These are phyloP conservation scores for Podaxis pistillaris DNA, from an alignment of 768 basidiomycete genomes.

Conservation along the genomic window DNA sequence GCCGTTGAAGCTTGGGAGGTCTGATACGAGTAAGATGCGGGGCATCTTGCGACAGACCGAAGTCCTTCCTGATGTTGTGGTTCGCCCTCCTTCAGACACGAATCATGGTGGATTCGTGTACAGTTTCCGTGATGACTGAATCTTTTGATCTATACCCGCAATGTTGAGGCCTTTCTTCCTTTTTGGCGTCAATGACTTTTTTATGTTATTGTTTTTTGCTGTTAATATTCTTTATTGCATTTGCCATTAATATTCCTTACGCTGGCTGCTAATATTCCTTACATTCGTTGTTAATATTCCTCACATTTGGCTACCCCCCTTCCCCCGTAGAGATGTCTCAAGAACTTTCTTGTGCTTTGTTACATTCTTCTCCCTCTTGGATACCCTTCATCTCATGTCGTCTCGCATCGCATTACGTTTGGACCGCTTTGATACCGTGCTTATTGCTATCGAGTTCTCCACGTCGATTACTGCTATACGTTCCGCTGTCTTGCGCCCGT, in stretches of 20 bases:
- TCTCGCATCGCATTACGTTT: slow-evolving; percentile 12
- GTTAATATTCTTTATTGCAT: background rate
- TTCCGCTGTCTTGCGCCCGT: slow-evolving; percentile 2
- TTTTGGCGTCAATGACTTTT: slow-evolving; percentile 4
- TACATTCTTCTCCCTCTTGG: slow-evolving; percentile 9
- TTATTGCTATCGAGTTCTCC: slow-evolving; percentile 13
- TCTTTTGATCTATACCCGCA: slow-evolving; percentile 17
- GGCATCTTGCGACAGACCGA: slow-evolving; percentile 54
- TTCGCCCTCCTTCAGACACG: slow-evolving; percentile 56
- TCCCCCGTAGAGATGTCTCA: background rate
- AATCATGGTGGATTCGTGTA: slow-evolving; percentile 45
- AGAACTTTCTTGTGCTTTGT: background rate
- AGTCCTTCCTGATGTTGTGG: slow-evolving; percentile 57
- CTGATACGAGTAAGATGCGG: slow-evolving; percentile 63
- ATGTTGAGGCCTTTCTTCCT: slow-evolving; percentile 15
- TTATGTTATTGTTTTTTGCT: slow-evolving; percentile 1
- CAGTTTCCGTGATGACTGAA: slow-evolving; percentile 39
- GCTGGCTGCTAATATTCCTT: background rate
- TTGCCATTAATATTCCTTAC: background rate
- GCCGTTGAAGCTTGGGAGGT: slow-evolving; percentile 58
- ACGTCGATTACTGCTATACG: slow-evolving; percentile 13
- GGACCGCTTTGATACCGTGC: slow-evolving; percentile 9
- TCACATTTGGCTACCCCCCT: background rate
- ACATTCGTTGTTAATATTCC: background rate
- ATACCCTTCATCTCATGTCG: background rate